A percentile compares a stretch with the other conserved stretches of the same genome.
Conservation (phyloP, 1,284 basidiomycete species). For the Cerioporus squamosus region DNA sequence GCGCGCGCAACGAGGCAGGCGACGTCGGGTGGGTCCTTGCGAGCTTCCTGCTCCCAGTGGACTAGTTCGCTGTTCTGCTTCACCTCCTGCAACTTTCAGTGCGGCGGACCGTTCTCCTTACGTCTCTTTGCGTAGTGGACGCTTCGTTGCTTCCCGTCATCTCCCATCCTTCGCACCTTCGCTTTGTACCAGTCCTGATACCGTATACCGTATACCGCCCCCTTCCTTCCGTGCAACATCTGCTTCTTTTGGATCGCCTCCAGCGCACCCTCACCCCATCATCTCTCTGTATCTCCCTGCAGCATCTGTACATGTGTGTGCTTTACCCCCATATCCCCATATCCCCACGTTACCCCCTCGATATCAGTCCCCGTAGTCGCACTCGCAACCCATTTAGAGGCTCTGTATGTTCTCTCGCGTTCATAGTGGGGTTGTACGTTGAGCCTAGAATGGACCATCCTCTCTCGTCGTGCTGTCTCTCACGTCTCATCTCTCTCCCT, state of each 20-base stretch:
- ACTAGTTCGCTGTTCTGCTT: conserved; percentile 23
- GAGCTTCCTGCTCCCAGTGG: conserved; percentile 73
- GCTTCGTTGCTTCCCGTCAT: too few species aligned
- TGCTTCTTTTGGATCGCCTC: not conserved
- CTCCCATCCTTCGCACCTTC: too few species aligned
- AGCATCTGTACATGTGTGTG: not conserved
- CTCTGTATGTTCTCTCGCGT: conserved; percentile 15
- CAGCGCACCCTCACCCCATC: not conserved
- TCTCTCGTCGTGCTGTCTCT: not conserved
- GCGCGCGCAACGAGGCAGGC: conserved; percentile 54
- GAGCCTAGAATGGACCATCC: conserved; percentile 21
- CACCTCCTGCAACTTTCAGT: not conserved
- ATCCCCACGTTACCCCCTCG: not conserved
- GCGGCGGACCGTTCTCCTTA: too few species aligned
- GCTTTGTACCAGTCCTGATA: too few species aligned
- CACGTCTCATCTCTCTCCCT: too few species aligned
- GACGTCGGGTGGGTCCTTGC: conserved; percentile 80
- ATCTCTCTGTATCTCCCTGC: not conserved
- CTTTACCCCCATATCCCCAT: conserved; percentile 3
- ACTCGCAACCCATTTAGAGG: conserved; percentile 8
- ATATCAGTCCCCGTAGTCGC: not conserved
- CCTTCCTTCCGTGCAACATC: not conserved
- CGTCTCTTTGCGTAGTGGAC: too few species aligned
- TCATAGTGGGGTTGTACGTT: conserved; percentile 10
- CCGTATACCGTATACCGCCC: not conserved